Conservation (phyloP, 306 rosid genomes). For the Trifolium fragiferum region DNA sequence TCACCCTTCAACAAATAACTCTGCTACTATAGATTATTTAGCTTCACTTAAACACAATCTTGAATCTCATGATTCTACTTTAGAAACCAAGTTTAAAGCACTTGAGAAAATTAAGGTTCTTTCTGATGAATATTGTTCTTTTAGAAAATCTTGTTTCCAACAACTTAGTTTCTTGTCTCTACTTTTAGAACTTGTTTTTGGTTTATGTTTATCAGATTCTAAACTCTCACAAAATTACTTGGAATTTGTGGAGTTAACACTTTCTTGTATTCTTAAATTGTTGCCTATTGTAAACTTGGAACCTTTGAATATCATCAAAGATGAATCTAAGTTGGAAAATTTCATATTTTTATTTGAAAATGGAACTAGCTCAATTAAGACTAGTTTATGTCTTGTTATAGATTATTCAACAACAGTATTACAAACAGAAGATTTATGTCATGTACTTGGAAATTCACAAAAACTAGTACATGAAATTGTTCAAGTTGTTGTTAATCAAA, state of each 20-base stretch:
- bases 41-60: constrained; percentile 58
- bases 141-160: constrained; percentile 55
- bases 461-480: constrained; percentile 54
- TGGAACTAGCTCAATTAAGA: constrained; percentile 59
- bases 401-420: constrained; percentile 60
- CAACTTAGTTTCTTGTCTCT: constrained; percentile 72
- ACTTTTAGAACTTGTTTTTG: constrained; percentile 68
- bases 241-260: constrained; percentile 60
- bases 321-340: constrained; percentile 51
- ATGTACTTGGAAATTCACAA: constrained; percentile 54
- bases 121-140: constrained; percentile 56
- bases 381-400: constrained; percentile 58
- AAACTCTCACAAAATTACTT: constrained; percentile 37
- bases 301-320: constrained; percentile 57
- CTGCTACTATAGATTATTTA: constrained; percentile 55
- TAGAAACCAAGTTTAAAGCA: constrained; percentile 57
- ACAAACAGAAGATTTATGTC: constrained; percentile 49
- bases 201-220: constrained; percentile 22
- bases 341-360: constrained; percentile 55
- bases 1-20: constrained; percentile 40
- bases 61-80: constrained; percentile 47
- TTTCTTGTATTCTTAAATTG: constrained; percentile 58
- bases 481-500: constrained; percentile 38
- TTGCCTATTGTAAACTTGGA: constrained; percentile 55
- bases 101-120: constrained; percentile 59